phyloP scores from a whole-genome alignment of 495 filamentous ascomycete species.

The Filosporella fistucella region DNA sequence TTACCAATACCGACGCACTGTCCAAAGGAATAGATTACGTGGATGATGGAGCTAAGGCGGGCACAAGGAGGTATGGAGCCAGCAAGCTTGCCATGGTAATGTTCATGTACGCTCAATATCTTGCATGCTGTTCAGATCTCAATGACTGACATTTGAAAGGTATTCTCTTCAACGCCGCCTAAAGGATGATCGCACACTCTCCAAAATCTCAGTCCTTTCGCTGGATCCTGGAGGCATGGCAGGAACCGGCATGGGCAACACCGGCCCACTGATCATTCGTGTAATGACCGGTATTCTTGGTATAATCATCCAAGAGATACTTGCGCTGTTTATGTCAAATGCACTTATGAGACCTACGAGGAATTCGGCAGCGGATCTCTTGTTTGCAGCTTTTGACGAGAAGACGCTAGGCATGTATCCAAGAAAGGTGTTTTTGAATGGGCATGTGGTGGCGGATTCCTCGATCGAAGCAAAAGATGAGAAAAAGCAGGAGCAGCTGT shows the following conservation, averaged over 20 bases:
- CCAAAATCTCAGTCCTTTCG: constrained; percentile 26
- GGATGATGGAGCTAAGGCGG: constrained; percentile 20
- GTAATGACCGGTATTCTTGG: constrained; percentile 9
- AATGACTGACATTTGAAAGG: constrained; percentile 11
- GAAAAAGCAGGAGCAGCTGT: constrained; percentile 29
- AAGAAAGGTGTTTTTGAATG: constrained; percentile 31
- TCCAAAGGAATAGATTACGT: constrained; percentile 32
- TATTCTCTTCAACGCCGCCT: constrained; percentile 31
- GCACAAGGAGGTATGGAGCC: constrained; percentile 35
- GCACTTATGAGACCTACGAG: constrained; percentile 33
- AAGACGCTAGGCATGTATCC: constrained; percentile 25
- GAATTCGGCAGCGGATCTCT: constrained; percentile 37
- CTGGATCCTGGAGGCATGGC: constrained; percentile 34
- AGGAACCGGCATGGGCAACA: constrained; percentile 24
- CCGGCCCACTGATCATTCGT: constrained; percentile 17
- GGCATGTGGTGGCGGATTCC: constrained; percentile 8
- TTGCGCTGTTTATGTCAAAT: constrained; percentile 23
- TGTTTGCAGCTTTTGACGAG: constrained; percentile 31
- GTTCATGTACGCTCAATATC: constrained; percentile 30
- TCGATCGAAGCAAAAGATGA: constrained; percentile 31
- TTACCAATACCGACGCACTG: constrained; percentile 21
- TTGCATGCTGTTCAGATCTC: neutral
- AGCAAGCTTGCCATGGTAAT: constrained; percentile 33
- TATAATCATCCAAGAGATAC: constrained; percentile 14
- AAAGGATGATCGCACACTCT: constrained; percentile 26